Evolutionary conservation across 1,139 yeast genomes (phyloP).

Genomic region (Debaryomycetaceae sp.): DNA sequence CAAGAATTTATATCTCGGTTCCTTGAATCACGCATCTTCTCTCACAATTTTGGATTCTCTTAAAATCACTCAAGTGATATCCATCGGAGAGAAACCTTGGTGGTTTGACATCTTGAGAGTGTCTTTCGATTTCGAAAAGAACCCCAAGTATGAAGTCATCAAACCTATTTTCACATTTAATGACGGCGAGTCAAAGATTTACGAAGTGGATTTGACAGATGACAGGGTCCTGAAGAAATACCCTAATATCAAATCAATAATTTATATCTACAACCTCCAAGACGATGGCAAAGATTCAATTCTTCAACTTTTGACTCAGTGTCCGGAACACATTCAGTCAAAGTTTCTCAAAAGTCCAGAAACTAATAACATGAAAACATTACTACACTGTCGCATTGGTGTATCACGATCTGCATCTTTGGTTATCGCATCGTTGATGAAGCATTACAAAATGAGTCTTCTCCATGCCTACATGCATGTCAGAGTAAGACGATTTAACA

Average conservation of each 20-base stretch:
- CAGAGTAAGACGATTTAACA: slow-evolving; percentile 78
- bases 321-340: slow-evolving; percentile 30
- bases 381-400: slow-evolving; percentile 89
- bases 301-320: slow-evolving; percentile 25
- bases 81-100: slow-evolving; percentile 37
- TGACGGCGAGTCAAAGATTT: slow-evolving; percentile 24
- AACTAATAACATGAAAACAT: slow-evolving; percentile 40
- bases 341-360: slow-evolving; percentile 24
- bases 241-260: slow-evolving; percentile 22
- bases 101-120: slow-evolving; percentile 27
- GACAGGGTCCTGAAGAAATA: slow-evolving; percentile 13
- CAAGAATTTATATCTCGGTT: slow-evolving; percentile 32
- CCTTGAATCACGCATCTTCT: slow-evolving; percentile 35
- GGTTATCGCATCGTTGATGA: slow-evolving; percentile 89
- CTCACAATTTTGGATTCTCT: slow-evolving; percentile 23
- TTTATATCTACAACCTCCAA: slow-evolving; percentile 34
- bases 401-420: slow-evolving; percentile 90
- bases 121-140: slow-evolving; percentile 18
- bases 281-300: slow-evolving; percentile 43
- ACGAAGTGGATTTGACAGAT: slow-evolving; percentile 18
- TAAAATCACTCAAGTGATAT: slow-evolving; percentile 25
- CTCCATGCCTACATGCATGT: slow-evolving; percentile 78
- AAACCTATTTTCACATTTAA: slow-evolving; percentile 26
- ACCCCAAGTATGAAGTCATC: slow-evolving; percentile 8
- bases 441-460: slow-evolving; percentile 57